Evolutionary conservation across 1,284 basidiomycete genomes (phyloP).

Genomic region (Pseudozyma tsukubaensis): DNA sequence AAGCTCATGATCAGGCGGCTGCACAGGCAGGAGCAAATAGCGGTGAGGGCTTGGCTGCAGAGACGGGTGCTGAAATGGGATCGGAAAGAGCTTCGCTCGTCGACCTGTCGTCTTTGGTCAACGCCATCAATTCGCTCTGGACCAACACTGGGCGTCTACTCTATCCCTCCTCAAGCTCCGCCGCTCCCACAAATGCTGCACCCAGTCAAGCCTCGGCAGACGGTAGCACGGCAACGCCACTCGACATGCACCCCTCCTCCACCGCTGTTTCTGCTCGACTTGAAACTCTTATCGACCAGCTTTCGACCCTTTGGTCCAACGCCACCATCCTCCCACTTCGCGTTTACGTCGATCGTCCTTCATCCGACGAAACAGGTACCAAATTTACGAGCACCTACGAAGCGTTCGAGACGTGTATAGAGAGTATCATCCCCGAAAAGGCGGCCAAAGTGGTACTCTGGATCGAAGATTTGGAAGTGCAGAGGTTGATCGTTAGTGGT

Average conservation of each 20-base stretch:
- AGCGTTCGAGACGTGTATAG: constrained; percentile 43
- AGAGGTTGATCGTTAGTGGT: constrained; percentile 11
- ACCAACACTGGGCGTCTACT: constrained; percentile 41
- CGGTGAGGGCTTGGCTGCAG: background rate
- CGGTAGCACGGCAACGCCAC: background rate
- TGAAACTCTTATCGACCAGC: constrained; percentile 8
- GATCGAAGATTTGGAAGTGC: constrained; percentile 40
- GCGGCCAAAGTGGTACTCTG: constrained; percentile 25
- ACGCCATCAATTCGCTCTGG: constrained; percentile 52
- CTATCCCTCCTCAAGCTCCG: constrained; percentile 20
- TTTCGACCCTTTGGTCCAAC: constrained; percentile 25
- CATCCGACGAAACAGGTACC: constrained; percentile 2
- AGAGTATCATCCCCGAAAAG: constrained; percentile 27
- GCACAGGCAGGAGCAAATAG: background rate
- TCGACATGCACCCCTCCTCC: constrained; percentile 29
- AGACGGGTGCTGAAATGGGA: background rate
- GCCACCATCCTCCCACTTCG: constrained; percentile 31
- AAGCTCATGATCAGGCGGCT: constrained; percentile 14
- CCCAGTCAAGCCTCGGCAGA: too few relatives aligned
- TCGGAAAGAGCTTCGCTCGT: constrained; percentile 19
- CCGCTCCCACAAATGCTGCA: background rate
- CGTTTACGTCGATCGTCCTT: constrained; percentile 33
- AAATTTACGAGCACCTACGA: constrained; percentile 30
- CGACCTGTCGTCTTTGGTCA: constrained; percentile 36
- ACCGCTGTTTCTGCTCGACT: constrained; percentile 8